phyloP scores from a whole-genome alignment of 805 yeast genomes.

The Candida hispaniensis region DNA sequence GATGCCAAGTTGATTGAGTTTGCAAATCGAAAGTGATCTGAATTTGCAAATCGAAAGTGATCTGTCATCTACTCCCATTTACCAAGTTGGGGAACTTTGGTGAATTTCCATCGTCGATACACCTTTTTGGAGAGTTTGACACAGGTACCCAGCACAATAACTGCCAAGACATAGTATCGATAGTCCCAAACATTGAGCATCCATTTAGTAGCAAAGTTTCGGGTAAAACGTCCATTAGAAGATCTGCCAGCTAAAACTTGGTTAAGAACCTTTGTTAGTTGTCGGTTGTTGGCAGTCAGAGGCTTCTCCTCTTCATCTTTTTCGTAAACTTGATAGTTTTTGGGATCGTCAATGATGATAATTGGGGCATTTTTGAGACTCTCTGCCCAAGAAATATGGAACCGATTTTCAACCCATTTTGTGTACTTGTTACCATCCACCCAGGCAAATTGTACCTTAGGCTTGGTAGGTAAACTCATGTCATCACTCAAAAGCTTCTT shows the following conservation, averaged over 20 bases:
- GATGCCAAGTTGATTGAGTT: conserved; percentile 42
- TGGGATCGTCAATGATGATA: conserved; percentile 11
- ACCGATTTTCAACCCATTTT: conserved; percentile 12
- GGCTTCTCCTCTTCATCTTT: conserved; percentile 7
- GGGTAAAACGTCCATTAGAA: conserved; percentile 10
- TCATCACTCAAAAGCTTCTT: conserved; percentile 15
- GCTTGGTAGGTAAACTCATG: conserved; percentile 4
- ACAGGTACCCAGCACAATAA: conserved; percentile 1
- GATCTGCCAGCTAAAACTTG: conserved; percentile 7
- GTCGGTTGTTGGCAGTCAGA: conserved; percentile 7
- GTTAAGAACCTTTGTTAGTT: conserved; percentile 6
- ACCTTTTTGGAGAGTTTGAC: conserved; percentile 5
- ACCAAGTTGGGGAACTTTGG: conserved; percentile 9
- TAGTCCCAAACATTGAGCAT: conserved; percentile 7
- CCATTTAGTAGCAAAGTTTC: conserved; percentile 4
- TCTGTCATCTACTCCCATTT: conserved; percentile 14
- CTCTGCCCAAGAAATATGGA: conserved; percentile 9
- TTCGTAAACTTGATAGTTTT: conserved; percentile 11
- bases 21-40: too few species aligned
- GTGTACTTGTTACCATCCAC: conserved; percentile 14
- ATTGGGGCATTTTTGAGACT: conserved; percentile 5
- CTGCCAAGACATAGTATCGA: conserved; percentile 4
- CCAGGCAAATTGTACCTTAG: conserved; percentile 14
- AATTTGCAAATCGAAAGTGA: too few species aligned
- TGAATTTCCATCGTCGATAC: conserved; percentile 8